These are phyloP conservation scores for Peterozyma xylosa DNA, from an alignment of 805 yeast genomes.

Conservation along the genomic window DNA sequence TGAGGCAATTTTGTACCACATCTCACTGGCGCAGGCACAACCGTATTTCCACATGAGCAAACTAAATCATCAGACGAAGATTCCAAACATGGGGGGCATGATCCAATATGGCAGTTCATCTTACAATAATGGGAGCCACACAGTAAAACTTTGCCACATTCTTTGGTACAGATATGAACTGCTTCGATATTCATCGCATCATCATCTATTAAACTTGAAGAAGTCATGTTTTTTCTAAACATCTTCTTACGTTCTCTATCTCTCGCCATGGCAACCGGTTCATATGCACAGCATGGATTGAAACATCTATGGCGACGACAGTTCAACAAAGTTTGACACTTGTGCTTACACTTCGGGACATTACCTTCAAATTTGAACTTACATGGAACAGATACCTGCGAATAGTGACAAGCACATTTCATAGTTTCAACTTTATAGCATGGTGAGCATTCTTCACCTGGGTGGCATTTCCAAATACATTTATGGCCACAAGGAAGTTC, in stretches of 20 bases:
- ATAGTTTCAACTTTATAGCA: constrained; percentile 48
- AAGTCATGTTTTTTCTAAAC: constrained; percentile 33
- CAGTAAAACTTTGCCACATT: constrained; percentile 52
- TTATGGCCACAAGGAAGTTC: constrained; percentile 61
- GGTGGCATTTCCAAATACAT: constrained; percentile 69
- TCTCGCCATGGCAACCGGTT: constrained; percentile 49
- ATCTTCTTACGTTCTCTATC: constrained; percentile 44
- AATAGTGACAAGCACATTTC: constrained; percentile 58
- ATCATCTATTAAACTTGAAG: constrained; percentile 29
- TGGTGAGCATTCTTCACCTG: constrained; percentile 58
- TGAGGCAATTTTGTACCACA: constrained; percentile 67
- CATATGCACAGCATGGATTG: constrained; percentile 62
- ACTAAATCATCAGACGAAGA: constrained; percentile 72
- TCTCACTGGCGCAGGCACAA: constrained; percentile 74
- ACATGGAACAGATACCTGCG: constrained; percentile 58
- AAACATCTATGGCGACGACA: constrained; percentile 79
- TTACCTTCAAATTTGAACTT: constrained; percentile 40
- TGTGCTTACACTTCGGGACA: constrained; percentile 56
- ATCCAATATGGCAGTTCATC: constrained; percentile 70
- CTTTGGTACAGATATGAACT: constrained; percentile 61
- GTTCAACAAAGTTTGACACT: constrained; percentile 66
- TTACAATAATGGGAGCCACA: constrained; percentile 66
- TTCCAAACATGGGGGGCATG: constrained; percentile 75
- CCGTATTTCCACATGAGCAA: constrained; percentile 76
- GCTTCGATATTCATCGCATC: constrained; percentile 60